Evolutionary conservation across 352 stramenopile genomes (phyloP), one percentile per base, ranked within the genome.

Genomic region (Thalassiosira exigua): DNA sequence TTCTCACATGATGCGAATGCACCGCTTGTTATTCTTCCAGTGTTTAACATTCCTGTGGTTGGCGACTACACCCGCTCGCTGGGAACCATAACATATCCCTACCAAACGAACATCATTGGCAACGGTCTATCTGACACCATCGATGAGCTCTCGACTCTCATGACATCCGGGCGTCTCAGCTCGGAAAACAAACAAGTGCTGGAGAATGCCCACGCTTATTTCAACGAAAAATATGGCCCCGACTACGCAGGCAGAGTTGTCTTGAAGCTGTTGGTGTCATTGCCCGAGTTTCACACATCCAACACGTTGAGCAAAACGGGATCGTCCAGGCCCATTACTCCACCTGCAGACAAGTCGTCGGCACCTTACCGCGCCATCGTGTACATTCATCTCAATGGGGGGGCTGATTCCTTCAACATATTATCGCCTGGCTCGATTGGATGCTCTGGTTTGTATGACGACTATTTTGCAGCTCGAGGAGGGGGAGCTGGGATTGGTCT

Each of bases 201-300:
- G 22, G 48, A 29, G 7, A 52, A 75, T 17, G 22, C 60, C 33
- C 36, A 64, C 2, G 9, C 27, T 42, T 68, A 79, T 39, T 81
- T 81, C 46, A 42, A 21, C 48, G 11, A 65, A 41, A 51, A 36
- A 14, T 44, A 75, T 64, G 71, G 46, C 19, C 14, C 26, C 12
- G 62, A 65, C 17, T 60, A 14, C 21, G 68, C 29, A 54, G 54
- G 79, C 21, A 58, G 65, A 58, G 69, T 69, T 9, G 70, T 86
- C n/a, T 29, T 88, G 32, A 66, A 85, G 42, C 58, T 94, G 42
- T 69, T 94, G 4, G 26, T 58, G 9, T 68, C 69, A 30, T 75
- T 75, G 21, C 84, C 88, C 14, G 85, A 93, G 64, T 94, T 93
- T 58, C 85, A 91, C 27, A 86, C 71, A 7, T 87, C 77, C 4